phyloP scores from a whole-genome alignment of 1,284 basidiomycete genomes.

The Puccinia horiana region DNA sequence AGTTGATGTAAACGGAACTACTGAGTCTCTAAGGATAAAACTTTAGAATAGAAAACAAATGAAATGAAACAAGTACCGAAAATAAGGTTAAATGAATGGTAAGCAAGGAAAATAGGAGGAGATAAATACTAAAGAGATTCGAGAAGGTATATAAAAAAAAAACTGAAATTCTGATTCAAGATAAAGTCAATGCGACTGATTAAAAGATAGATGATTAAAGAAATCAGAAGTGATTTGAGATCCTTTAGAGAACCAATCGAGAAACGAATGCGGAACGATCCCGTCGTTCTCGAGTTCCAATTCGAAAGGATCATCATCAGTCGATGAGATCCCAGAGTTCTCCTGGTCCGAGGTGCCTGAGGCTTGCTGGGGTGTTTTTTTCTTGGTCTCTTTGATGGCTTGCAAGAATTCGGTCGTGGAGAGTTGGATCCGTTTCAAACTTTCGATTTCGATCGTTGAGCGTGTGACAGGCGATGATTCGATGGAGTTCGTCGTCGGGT shows the following conservation, averaged over 20 bases:
- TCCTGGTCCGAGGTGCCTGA: not conserved
- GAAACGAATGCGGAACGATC: not conserved
- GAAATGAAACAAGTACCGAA: no score
- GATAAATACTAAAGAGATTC: no score
- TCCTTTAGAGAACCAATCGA: not conserved
- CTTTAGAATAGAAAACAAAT: no score
- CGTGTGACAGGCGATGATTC: not conserved
- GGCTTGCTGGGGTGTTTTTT: no score
- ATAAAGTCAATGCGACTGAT: not conserved
- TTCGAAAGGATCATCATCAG: not conserved
- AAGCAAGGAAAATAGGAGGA: no score
- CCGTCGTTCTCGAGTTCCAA: not conserved
- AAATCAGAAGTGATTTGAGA: not conserved
- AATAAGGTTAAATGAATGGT: no score
- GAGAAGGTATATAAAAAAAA: not conserved
- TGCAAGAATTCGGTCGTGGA: conserved; percentile 1
- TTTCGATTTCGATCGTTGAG: not conserved
- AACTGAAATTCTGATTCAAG: not conserved
- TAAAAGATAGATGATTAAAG: not conserved
- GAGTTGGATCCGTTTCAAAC: conserved; percentile 3
- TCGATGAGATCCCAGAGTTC: no score
- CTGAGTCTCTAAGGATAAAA: no score
- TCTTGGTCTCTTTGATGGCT: not conserved
- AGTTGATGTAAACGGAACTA: no score
- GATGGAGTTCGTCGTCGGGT: not conserved